Evolutionary conservation across 768 basidiomycete genomes (phyloP), one percentile per base, ranked within the genome.

Genomic region (Mrakia blollopis): DNA sequence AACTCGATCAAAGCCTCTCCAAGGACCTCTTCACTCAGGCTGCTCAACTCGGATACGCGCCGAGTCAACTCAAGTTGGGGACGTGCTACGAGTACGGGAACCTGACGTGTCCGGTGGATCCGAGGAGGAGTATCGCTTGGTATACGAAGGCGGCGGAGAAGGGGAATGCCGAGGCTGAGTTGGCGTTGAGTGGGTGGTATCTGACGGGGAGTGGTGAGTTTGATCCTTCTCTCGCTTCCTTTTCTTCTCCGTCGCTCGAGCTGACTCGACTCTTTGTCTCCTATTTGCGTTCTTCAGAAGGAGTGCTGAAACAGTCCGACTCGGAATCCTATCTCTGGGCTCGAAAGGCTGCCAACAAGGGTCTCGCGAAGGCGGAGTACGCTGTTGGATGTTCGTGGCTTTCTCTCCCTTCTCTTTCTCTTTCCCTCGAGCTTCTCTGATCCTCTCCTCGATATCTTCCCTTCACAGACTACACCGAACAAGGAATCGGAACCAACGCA

Each of bases 321-420:
- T 92, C 91, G 3, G 97, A 99, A 83, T 97, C 97, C n/a, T 99
- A 97, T 84, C 84, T 99, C 57, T 99, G 97, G 97, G 97, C 96
- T 16, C 87, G 95, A 44, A 88, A 93, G 73, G 94, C 95, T 25
- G 97, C 94, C 32, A 97, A 98, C 84, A 98, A 97, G 84, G 97
- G 96, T 9, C 82, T 97, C 80, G 91, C 91, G 82, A 98, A 97
- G 84, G 97, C 97, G 0, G 97, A 99, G 84, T 99, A 98, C 85
- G 97, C 97, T 14, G 96, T 98, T 28, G 97, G 96, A 35, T 85
- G 82, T 83, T 57, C 35, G 77, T 74, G 2, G 1, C 14, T 0
- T 25, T 47, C 18, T 37, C 32, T 25, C n/a, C 4, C 63, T 47
- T 76, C 13, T 52, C n/a, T n/a, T 63, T 21, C 5, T 2, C 57